phyloP scores from a whole-genome alignment of 2,329 filamentous ascomycete genomes.

The Microdochium bolleyi region DNA sequence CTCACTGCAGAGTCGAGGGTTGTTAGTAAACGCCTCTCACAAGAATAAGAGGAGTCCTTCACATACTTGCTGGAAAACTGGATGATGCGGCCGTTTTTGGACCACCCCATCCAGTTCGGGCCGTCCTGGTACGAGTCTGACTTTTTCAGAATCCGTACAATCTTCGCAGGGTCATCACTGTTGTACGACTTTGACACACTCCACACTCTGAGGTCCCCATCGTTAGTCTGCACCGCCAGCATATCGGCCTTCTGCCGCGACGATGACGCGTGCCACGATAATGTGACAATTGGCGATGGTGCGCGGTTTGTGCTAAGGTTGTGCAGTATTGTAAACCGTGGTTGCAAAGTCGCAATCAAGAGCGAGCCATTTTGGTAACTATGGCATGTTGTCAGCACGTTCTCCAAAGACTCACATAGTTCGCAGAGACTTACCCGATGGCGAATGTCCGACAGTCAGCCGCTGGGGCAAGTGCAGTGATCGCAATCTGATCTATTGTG shows the following conservation, averaged over 20 bases:
- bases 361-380: constrained; percentile 96
- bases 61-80: constrained; percentile 87
- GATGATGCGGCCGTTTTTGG: constrained; percentile 92
- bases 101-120: constrained; percentile 96
- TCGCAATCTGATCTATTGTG: constrained; percentile 85
- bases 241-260: constrained; percentile 96
- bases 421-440: constrained; percentile 61
- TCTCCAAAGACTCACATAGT: background rate
- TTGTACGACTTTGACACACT: constrained; percentile 79
- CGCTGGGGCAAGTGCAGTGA: constrained; percentile 86
- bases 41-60: constrained; percentile 7
- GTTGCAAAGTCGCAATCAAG: constrained; percentile 79
- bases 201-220: constrained; percentile 93
- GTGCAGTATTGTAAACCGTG: constrained; percentile 88
- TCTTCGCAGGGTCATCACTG: constrained; percentile 68
- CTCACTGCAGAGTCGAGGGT: constrained; percentile 47
- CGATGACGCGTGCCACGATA: constrained; percentile 95
- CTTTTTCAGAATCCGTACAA: constrained; percentile 79
- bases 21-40: constrained; percentile 31
- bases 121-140: constrained; percentile 66
- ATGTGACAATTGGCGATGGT: constrained; percentile 77
- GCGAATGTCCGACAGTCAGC: constrained; percentile 91
- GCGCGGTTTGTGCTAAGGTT: constrained; percentile 77
- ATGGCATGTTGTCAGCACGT: constrained; percentile 7
- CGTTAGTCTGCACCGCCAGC: constrained; percentile 85